phyloP scores from a whole-genome alignment of 768 basidiomycete species.

The Leccinum incarnatum region DNA sequence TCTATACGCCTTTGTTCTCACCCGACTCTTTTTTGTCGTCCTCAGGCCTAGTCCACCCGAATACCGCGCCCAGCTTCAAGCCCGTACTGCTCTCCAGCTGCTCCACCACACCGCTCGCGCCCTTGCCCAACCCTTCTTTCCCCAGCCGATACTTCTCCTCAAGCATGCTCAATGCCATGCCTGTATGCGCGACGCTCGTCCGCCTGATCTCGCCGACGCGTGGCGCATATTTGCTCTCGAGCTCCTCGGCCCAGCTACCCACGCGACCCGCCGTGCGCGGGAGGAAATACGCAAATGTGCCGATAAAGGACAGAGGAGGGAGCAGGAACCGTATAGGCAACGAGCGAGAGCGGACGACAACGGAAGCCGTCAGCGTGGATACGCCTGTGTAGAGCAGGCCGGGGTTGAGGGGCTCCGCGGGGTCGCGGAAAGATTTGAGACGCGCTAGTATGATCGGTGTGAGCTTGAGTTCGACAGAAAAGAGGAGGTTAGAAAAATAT shows the following conservation, averaged over 20 bases:
- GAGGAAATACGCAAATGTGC: conserved; percentile 80
- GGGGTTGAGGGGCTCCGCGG: conserved; percentile 81
- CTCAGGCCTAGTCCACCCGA: conserved; percentile 40
- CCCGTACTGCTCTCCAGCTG: conserved; percentile 70
- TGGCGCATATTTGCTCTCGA: conserved; percentile 75
- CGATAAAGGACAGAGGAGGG: conserved; percentile 70
- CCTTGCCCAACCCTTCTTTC: conserved; percentile 41
- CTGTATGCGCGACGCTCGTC: conserved; percentile 56
- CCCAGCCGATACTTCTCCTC: conserved; percentile 51
- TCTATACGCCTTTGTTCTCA: conserved; percentile 17
- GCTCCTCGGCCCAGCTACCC: conserved; percentile 54
- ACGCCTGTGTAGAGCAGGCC: conserved; percentile 90
- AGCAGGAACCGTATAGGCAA: conserved; percentile 67
- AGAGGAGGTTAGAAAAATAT: not conserved
- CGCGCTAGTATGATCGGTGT: conserved; percentile 48
- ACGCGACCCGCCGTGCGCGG: conserved; percentile 78
- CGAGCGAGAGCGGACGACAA: conserved; percentile 75
- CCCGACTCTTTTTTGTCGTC: conserved; percentile 15
- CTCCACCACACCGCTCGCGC: conserved; percentile 47
- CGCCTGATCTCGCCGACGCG: conserved; percentile 64
- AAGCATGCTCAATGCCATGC: conserved; percentile 56
- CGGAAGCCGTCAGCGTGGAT: conserved; percentile 83
- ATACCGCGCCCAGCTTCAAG: conserved; percentile 60
- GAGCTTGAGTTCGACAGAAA: not conserved
- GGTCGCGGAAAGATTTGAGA: conserved; percentile 77